Evolutionary conservation across 2,329 filamentous ascomycete genomes (phyloP).

Genomic region (Verticillium longisporum): DNA sequence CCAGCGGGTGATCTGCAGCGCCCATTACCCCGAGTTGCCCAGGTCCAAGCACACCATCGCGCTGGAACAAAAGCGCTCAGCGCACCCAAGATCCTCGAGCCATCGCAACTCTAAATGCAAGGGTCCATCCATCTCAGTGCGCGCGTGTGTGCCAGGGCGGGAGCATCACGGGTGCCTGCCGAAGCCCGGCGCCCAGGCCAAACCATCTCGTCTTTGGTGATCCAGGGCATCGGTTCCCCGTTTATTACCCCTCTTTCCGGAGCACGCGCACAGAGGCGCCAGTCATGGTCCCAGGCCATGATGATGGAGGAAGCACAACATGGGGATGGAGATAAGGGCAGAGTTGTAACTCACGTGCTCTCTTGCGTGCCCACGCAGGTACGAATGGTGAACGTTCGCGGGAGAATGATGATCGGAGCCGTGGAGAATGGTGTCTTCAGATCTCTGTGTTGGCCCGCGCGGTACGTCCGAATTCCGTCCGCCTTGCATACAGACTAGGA

Average conservation of each 20-base stretch:
- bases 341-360: not conserved
- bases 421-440: not conserved
- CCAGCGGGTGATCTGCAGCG: not conserved
- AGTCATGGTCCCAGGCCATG: not conserved
- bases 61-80: not conserved
- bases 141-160: not conserved
- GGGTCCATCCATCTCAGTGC: not conserved
- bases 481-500: not conserved
- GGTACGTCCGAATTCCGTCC: not conserved
- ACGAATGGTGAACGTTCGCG: not conserved
- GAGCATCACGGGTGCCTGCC: not conserved
- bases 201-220: not conserved
- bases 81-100: not conserved
- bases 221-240: not conserved
- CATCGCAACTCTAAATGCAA: not conserved
- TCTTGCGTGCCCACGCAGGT: not conserved
- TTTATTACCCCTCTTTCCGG: not conserved
- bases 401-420: not conserved
- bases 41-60: not conserved
- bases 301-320: not conserved
- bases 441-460: not conserved
- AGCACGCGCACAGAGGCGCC: not conserved
- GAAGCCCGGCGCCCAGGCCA: not conserved
- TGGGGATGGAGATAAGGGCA: not conserved
- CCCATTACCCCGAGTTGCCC: not conserved